These are phyloP conservation scores for Paramecium tetraurelia DNA, from an alignment of 73 alveolate genomes.

Conservation along the genomic window DNA sequence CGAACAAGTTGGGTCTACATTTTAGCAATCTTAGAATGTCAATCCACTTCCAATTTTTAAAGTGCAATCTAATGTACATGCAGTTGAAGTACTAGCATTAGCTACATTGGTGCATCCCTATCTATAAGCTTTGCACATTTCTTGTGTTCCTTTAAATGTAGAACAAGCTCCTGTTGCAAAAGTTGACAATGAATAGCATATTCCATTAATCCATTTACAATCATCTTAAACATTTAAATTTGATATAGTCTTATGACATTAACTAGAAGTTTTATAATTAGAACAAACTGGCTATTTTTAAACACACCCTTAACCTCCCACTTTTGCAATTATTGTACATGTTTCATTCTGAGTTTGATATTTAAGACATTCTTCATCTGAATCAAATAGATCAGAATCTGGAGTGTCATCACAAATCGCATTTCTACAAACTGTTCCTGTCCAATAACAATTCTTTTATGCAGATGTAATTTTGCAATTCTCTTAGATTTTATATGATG, in stretches of 20 bases:
- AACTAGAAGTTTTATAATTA: not conserved
- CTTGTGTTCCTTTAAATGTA: not conserved
- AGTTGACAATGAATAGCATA: not conserved
- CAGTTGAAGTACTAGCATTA: not conserved
- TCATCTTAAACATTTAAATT: not conserved
- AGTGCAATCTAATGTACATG: not conserved
- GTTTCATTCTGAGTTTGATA: not conserved
- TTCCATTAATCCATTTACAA: not conserved
- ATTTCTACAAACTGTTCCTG: not conserved
- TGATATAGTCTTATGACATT: not conserved
- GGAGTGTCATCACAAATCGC: not conserved
- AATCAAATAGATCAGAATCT: not conserved
- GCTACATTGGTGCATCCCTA: not conserved
- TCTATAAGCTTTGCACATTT: not conserved
- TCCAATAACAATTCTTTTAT: not conserved
- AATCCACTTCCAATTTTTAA: not conserved
- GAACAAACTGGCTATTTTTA: not conserved
- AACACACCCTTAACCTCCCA: not conserved
- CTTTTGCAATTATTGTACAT: not conserved
- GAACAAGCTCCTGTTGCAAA: not conserved
- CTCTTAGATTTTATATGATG: not conserved
- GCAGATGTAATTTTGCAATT: not conserved
- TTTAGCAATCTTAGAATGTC: not conserved
- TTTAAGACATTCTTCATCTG: not conserved
- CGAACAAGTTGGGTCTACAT: not conserved